phyloP scores from a whole-genome alignment of 2,329 filamentous ascomycete species.

The Balansia obtecta region DNA sequence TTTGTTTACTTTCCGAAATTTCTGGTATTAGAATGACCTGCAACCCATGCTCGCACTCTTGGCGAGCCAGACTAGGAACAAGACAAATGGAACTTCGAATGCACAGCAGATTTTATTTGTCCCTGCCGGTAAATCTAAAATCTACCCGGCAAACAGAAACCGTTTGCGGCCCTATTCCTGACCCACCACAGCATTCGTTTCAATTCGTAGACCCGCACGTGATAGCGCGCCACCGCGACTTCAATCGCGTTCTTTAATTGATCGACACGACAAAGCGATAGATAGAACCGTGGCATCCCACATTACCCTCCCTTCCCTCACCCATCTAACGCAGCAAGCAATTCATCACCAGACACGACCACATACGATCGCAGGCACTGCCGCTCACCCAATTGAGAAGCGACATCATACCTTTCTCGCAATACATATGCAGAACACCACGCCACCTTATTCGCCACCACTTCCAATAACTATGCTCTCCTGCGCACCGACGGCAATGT shows the following conservation, averaged over 20 bases:
- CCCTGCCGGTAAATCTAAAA: no score
- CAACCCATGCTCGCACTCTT: no score
- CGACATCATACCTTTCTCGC: neutral
- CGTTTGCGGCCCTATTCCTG: neutral
- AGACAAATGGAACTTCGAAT: no score
- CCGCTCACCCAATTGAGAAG: neutral
- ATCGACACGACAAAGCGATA: neutral
- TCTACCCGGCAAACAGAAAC: no score
- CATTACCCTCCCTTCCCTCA: neutral
- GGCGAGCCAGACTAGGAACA: no score
- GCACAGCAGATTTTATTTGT: no score
- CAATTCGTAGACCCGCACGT: constrained; percentile 14
- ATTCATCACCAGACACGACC: neutral
- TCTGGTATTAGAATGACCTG: no score
- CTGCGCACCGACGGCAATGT: constrained; percentile 29
- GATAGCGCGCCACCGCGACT: constrained; percentile 15
- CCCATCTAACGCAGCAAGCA: neutral
- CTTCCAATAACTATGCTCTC: constrained; percentile 25
- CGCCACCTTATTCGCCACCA: constrained; percentile 3
- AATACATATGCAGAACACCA: constrained; percentile 1
- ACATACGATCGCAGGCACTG: neutral
- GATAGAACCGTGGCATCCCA: neutral
- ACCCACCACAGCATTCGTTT: neutral
- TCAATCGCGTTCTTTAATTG: constrained; percentile 14
- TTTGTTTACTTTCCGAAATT: no score